Evolutionary conservation across 2,329 filamentous ascomycete genomes (phyloP).

Genomic region (Pezicula radicicola): DNA sequence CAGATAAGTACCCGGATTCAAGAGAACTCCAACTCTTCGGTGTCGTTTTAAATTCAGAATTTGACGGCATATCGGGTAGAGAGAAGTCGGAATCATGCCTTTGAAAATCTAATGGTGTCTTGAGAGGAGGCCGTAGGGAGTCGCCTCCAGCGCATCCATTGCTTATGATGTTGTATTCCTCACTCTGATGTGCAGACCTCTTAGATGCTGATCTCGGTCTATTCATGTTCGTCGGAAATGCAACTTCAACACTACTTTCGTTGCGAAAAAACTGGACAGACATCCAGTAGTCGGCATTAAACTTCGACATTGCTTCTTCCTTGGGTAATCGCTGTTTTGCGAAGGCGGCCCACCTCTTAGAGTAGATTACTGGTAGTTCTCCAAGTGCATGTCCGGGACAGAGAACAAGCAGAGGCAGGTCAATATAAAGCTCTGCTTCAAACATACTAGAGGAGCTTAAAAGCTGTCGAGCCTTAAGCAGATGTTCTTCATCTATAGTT

Average conservation of each 20-base stretch:
- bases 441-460: background rate
- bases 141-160: too few relatives aligned
- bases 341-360: slow-evolving; percentile 5
- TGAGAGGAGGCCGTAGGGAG: too few relatives aligned
- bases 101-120: too few relatives aligned
- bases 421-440: background rate
- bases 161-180: too few relatives aligned
- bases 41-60: too few relatives aligned
- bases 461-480: slow-evolving; percentile 1
- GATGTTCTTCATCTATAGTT: background rate
- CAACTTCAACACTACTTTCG: background rate
- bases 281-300: slow-evolving; percentile 4
- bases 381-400: slow-evolving; percentile 4
- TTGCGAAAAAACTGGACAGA: slow-evolving; percentile 2
- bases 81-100: too few relatives aligned
- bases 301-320: slow-evolving; percentile 6
- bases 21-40: too few relatives aligned
- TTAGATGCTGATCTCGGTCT: background rate
- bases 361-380: slow-evolving; percentile 2
- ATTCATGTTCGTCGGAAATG: background rate
- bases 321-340: slow-evolving; percentile 5
- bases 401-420: slow-evolving; percentile 4
- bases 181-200: background rate
- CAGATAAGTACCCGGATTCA: too few relatives aligned
- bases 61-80: too few relatives aligned